phyloP scores from a whole-genome alignment of 805 yeast genomes.

The Candida pseudoglaebosa region DNA sequence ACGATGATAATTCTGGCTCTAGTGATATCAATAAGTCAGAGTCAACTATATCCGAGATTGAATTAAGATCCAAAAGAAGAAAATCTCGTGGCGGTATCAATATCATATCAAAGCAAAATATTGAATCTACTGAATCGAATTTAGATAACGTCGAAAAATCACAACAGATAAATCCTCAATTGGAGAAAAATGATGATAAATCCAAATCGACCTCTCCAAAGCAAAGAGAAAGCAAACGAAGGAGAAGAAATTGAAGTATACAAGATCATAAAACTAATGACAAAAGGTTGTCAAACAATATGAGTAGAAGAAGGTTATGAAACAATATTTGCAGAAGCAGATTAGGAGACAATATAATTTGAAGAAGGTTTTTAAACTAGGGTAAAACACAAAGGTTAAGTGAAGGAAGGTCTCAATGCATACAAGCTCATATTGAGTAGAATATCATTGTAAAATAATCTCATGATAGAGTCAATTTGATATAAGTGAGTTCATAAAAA shows the following conservation, averaged over 20 bases:
- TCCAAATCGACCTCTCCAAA: background rate
- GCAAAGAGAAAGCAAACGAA: slow-evolving; percentile 9
- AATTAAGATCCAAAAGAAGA: slow-evolving; percentile 16
- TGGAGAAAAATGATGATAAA: background rate
- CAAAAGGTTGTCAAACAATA: background rate
- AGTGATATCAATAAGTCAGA: slow-evolving; percentile 6
- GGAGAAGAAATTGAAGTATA: slow-evolving; percentile 6
- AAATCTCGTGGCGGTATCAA: slow-evolving; percentile 27
- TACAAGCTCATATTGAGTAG: too few species aligned
- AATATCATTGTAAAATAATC: too few species aligned
- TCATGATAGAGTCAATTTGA: too few species aligned
- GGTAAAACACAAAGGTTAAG: too few species aligned
- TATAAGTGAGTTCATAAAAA: too few species aligned
- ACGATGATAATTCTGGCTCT: slow-evolving; percentile 12
- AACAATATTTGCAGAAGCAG: too few species aligned
- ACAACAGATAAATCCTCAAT: too few species aligned
- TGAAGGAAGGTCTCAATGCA: too few species aligned
- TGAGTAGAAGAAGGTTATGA: too few species aligned
- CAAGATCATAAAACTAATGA: background rate
- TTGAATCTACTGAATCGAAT: background rate
- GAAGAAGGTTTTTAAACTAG: too few species aligned
- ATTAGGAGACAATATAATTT: too few species aligned
- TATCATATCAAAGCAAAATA: slow-evolving; percentile 7
- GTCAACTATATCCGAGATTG: slow-evolving; percentile 4
- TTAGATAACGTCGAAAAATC: background rate